Evolutionary conservation across 352 stramenopile species (phyloP), one percentile per base, ranked within the genome.

Genomic region (Globisporangium parvum): DNA sequence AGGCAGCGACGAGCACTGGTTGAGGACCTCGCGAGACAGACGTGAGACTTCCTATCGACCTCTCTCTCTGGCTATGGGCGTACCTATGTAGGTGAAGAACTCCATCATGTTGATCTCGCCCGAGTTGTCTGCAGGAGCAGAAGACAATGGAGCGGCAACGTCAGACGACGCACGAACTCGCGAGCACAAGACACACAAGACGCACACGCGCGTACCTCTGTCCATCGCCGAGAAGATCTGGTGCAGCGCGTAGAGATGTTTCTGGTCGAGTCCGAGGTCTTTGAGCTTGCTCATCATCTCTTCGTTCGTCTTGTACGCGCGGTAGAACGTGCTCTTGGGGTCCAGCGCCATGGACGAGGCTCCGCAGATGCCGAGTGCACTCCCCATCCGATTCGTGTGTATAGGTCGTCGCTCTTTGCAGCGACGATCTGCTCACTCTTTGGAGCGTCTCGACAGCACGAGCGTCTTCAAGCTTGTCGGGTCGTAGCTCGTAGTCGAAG

Each of bases 61-160:
- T n/a, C n/a, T n/a, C n/a, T n/a, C n/a, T n/a, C n/a, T n/a, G n/a
- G n/a, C n/a, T n/a, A n/a, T n/a, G n/a, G 23, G 11, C 20, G 45
- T 14, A 81, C 75, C 75, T 17, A 87, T 77, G 62, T 83, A 90
- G 26, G 66, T 66, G 59, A 90, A 87, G 63, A 87, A 88, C 57
- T 90, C 77, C 28, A 69, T 47, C 50, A 88, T 57, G 50, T 81
- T 86, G 64, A 88, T 85, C 59, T 85, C 71, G 10, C 74, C 70
- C 11, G 75, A 86, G 57, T 68, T 72, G 63, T 88, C 78, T 82
- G 15, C 4, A 14, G 31, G 31, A 37, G 31, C 31, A 37, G 31
- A 5, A 37, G 31, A 37, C 31, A 37, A 1, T 44, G 9, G 15
- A n/a, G n/a, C 23, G 40, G 15, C 0, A 21, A 21, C 17, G 40